Evolutionary conservation across 257 asterid species (phyloP).

Genomic region (Craterostigma plantagineum): DNA sequence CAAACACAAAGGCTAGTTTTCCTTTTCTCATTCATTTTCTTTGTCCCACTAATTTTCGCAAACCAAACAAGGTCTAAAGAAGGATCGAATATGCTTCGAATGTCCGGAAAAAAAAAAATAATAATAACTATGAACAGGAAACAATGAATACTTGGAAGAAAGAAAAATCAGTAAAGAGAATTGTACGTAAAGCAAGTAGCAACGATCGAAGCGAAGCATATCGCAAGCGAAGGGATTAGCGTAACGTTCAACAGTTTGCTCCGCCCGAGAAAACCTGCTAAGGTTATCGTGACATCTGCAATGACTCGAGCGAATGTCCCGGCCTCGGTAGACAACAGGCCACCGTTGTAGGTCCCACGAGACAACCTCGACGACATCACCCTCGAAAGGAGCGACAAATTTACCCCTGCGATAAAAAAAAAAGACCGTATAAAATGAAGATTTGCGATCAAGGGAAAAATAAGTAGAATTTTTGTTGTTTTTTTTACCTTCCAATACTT

Average conservation of each 20-base stretch:
- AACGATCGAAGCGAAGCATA: neutral
- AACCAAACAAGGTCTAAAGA: too few relatives aligned
- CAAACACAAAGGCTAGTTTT: too few relatives aligned
- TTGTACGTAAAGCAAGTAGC: conserved; percentile 3
- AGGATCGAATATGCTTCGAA: too few relatives aligned
- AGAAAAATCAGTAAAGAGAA: conserved; percentile 2
- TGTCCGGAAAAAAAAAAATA: too few relatives aligned
- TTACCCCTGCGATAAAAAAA: neutral
- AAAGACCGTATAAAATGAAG: neutral
- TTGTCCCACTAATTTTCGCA: too few relatives aligned
- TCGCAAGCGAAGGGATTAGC: neutral
- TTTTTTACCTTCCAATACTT: conserved; percentile 4
- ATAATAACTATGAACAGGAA: neutral
- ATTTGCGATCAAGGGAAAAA: neutral
- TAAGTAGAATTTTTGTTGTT: too few relatives aligned
- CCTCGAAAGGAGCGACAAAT: conserved; percentile 2
- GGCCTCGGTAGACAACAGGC: conserved; percentile 3
- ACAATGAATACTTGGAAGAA: too few relatives aligned
- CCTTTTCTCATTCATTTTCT: too few relatives aligned
- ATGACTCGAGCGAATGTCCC: conserved; percentile 2
- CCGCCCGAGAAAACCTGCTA: neutral
- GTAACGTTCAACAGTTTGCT: conserved; percentile 2
- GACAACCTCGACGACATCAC: neutral
- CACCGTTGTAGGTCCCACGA: too few relatives aligned
- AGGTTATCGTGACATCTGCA: conserved; percentile 1